Evolutionary conservation across 2,329 filamentous ascomycete genomes (phyloP).

Genomic region (Fusarium nelsonii): DNA sequence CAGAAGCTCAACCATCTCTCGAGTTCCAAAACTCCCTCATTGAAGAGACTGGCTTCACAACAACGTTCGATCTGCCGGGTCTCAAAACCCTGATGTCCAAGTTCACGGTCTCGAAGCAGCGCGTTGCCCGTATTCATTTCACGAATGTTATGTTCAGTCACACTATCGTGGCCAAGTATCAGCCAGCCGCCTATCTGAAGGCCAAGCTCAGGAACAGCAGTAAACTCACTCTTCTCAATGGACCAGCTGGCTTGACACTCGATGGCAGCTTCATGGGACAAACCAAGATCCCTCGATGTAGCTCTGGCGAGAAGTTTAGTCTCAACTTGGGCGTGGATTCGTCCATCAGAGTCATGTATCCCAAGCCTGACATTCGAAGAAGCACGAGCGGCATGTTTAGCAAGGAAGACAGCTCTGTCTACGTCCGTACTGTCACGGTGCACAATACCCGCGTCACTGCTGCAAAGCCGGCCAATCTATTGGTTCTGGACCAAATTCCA

Average conservation of each 20-base stretch:
- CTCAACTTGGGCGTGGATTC: conserved; percentile 72
- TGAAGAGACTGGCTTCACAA: conserved; percentile 70
- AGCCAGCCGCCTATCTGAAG: conserved; percentile 69
- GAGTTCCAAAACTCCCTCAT: conserved; percentile 63
- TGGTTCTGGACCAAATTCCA: conserved; percentile 71
- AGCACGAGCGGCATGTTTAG: conserved; percentile 64
- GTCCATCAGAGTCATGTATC: conserved; percentile 66
- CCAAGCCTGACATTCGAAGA: conserved; percentile 66
- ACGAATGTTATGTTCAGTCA: conserved; percentile 65
- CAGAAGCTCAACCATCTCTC: conserved; percentile 48
- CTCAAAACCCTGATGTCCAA: conserved; percentile 67
- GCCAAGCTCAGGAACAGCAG: conserved; percentile 68
- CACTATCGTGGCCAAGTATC: conserved; percentile 71
- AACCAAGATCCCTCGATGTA: conserved; percentile 66
- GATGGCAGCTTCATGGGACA: conserved; percentile 73
- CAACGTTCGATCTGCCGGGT: conserved; percentile 71
- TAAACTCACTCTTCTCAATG: conserved; percentile 67
- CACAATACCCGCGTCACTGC: conserved; percentile 61
- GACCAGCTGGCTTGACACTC: conserved; percentile 69
- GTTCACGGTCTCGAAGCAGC: conserved; percentile 66
- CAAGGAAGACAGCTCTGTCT: conserved; percentile 66
- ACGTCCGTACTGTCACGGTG: conserved; percentile 62
- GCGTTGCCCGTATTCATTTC: conserved; percentile 68
- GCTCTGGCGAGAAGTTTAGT: conserved; percentile 64
- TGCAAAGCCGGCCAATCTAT: conserved; percentile 58